These are phyloP conservation scores for Puccinia polysora DNA, from an alignment of 1,284 basidiomycete genomes.

Conservation along the genomic window DNA sequence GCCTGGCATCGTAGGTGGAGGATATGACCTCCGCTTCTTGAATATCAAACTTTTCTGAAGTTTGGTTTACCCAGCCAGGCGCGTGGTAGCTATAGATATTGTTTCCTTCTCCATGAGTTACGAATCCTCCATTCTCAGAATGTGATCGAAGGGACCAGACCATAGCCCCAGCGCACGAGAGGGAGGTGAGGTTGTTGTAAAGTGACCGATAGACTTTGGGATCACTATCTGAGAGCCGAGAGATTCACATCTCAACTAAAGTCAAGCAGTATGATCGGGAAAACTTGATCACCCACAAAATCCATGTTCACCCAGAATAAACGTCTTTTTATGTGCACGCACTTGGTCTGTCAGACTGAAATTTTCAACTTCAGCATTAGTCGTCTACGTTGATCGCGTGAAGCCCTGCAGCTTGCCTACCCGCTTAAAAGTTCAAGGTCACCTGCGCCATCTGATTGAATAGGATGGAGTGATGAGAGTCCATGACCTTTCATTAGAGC, in stretches of 20 bases:
- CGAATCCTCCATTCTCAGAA: constrained; percentile 33
- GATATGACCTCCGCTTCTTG: constrained; percentile 31
- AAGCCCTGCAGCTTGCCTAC: not conserved
- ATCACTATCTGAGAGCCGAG: constrained; percentile 20
- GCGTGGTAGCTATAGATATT: constrained; percentile 30
- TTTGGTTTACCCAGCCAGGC: constrained; percentile 24
- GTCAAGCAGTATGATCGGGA: not conserved
- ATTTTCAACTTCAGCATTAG: not conserved
- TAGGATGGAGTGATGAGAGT: too few species aligned
- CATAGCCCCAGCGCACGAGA: constrained; percentile 34
- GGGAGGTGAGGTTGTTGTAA: constrained; percentile 8
- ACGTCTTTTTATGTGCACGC: constrained; percentile 18
- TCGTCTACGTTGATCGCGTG: not conserved
- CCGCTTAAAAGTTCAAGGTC: not conserved
- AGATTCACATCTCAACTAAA: not conserved
- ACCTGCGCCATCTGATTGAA: constrained; percentile 37
- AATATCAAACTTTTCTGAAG: constrained; percentile 16
- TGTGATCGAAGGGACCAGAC: constrained; percentile 36
- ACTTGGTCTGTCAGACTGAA: constrained; percentile 6
- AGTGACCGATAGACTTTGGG: not conserved
- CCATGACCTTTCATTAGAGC: too few species aligned
- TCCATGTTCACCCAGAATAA: constrained; percentile 39
- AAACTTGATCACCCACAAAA: constrained; percentile 18
- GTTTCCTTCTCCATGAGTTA: constrained; percentile 37
- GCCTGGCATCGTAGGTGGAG: constrained; percentile 40